Conservation (phyloP, 331 rosid species). For the Malus hybrid region DNA sequence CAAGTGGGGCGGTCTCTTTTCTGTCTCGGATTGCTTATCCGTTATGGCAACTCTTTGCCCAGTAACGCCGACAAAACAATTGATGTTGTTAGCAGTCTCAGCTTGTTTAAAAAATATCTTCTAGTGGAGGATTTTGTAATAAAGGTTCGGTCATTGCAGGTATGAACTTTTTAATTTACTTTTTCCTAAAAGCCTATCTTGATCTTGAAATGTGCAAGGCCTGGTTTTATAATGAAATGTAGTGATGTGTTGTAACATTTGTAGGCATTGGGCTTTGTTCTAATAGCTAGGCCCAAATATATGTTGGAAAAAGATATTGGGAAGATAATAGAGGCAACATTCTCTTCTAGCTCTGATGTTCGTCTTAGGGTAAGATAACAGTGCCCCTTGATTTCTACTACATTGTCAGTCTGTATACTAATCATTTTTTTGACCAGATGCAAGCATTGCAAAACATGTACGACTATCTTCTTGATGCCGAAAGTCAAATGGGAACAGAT, state of each 20-base stretch:
- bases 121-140: constrained; percentile 57
- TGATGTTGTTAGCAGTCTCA: constrained; percentile 51
- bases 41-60: constrained; percentile 70
- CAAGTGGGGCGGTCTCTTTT: constrained; percentile 84
- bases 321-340: constrained; percentile 64
- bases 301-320: constrained; percentile 88
- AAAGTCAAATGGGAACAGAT: constrained; percentile 76
- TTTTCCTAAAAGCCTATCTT: neutral
- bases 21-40: constrained; percentile 87
- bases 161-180: constrained; percentile 5
- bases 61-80: constrained; percentile 32
- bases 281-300: constrained; percentile 88
- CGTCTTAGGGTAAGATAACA: constrained; percentile 88
- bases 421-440: constrained; percentile 58
- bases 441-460: constrained; percentile 89
- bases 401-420: constrained; percentile 16
- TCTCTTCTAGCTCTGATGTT: constrained; percentile 61
- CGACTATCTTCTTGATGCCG: constrained; percentile 92
- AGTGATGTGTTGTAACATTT: constrained; percentile 27
- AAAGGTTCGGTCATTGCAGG: constrained; percentile 90
- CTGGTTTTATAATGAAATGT: constrained; percentile 14
- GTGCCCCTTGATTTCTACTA: constrained; percentile 2
- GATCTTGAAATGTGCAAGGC: neutral
- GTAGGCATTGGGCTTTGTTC: constrained; percentile 90
- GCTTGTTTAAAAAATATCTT: constrained; percentile 64